Conservation (phyloP, 805 yeast genomes). For the Zygotorulaspora sp. region DNA sequence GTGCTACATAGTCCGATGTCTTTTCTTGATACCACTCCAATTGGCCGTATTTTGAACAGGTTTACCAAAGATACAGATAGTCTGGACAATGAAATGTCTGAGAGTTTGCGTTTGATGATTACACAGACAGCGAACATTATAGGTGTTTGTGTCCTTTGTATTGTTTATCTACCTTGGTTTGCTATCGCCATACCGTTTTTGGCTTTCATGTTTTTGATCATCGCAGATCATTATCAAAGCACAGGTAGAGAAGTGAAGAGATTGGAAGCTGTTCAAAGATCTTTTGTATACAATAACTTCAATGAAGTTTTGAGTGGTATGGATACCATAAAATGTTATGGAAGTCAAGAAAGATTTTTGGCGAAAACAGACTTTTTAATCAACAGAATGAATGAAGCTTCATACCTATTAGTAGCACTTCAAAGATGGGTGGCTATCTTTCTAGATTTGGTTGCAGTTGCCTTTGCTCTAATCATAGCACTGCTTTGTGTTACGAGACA, state of each 20-base stretch:
- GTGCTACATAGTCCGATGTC: constrained; percentile 77
- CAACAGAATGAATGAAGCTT: constrained; percentile 52
- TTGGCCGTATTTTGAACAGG: constrained; percentile 80
- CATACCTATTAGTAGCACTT: constrained; percentile 46
- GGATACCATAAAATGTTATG: constrained; percentile 45
- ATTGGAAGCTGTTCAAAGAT: constrained; percentile 48
- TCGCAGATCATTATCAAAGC: constrained; percentile 46
- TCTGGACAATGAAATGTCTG: constrained; percentile 73
- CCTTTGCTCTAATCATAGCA: constrained; percentile 49
- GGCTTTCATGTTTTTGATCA: constrained; percentile 39
- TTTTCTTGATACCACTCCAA: constrained; percentile 79
- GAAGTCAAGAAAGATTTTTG: constrained; percentile 37
- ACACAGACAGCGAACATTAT: constrained; percentile 50
- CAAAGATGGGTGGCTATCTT: constrained; percentile 64
- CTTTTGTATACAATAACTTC: constrained; percentile 48
- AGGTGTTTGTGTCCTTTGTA: constrained; percentile 65
- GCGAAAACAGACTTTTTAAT: constrained; percentile 45
- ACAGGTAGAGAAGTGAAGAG: constrained; percentile 50
- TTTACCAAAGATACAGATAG: constrained; percentile 87
- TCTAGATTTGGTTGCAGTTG: constrained; percentile 46
- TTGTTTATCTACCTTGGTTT: constrained; percentile 73
- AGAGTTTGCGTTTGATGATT: constrained; percentile 58
- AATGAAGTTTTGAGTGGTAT: constrained; percentile 48
- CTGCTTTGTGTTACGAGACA: constrained; percentile 56
- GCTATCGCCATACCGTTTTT: constrained; percentile 66